Base-by-base conservation (phyloP, 495 filamentous ascomycete genomes). In the Tuber microsphaerosporum region DNA sequence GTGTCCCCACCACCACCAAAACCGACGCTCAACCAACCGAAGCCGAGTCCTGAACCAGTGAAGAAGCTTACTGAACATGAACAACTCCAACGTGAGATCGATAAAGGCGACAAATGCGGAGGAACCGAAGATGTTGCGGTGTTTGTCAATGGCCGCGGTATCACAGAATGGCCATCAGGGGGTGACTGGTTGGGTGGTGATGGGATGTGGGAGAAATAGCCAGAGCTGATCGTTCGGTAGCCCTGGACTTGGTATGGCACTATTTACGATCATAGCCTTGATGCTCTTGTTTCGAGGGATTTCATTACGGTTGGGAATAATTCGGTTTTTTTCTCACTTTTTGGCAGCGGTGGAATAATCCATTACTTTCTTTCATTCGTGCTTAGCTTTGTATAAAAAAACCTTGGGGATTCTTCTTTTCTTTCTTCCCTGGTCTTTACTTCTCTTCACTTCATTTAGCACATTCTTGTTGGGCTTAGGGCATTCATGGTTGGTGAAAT, bases 81-180 rank as follows among this genome's bases (percentile, higher is more conserved):
- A 48, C 74, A 81, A 37, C 43, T 77, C 37, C 75, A 81, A 37
- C 44, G 78, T 37, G 78, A 78, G 73, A 48, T 75, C 26, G 78
- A 78, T n/a, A 80, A 81, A 41, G 80, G 80, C 19, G 79, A 81
- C 17, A 71, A 76, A 45, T 76, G 75, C 4, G 86, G 85, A 70
- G 84, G 86, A 9, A 85, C 86, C 2, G 87, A 87, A 45, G 86
- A 87, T 68, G 82, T 88, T 14, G 76, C 87, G 31, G 85, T 84
- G 9, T 87, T 87, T 79, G 77, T 87, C 26, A 86, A 85, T 69
- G 87, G 86, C 17, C 82, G 84, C 34, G 85, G 87, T n/a, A 83
- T 83, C 76, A 78, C 84, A 9, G 84, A 86, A 44, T 73, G 84
- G 56, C 69, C 74, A 44, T 73, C 76, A 61, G 79, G 76, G 42